Evolutionary conservation across 768 basidiomycete genomes (phyloP).

Genomic region (Suillus americanus): DNA sequence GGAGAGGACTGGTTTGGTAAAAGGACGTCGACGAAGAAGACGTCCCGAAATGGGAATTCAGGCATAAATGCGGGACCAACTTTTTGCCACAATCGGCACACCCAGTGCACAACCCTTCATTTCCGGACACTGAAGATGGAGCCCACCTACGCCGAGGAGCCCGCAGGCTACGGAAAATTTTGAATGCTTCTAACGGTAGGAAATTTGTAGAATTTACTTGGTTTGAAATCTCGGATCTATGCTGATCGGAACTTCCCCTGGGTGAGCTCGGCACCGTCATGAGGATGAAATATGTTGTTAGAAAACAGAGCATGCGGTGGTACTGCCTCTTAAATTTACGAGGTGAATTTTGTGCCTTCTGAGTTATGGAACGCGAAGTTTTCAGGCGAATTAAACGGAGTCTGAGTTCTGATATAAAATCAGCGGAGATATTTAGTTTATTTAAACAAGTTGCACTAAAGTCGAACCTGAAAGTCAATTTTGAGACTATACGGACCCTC

Average conservation of each 20-base stretch:
- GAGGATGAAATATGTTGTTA: neutral
- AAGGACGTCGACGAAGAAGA: constrained; percentile 13
- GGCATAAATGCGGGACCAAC: constrained; percentile 11
- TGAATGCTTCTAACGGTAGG: neutral
- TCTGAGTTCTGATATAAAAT: constrained; percentile 15
- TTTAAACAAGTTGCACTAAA: constrained; percentile 17
- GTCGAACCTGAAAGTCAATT: constrained; percentile 16
- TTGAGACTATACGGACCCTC: constrained; percentile 1
- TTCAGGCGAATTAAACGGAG: constrained; percentile 6
- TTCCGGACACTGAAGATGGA: constrained; percentile 6
- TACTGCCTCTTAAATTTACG: constrained; percentile 2
- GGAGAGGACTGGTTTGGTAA: constrained; percentile 13
- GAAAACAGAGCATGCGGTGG: neutral
- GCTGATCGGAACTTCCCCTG: constrained; percentile 23
- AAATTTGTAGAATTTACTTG: neutral
- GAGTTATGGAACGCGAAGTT: neutral
- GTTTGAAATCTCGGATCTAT: constrained; percentile 29
- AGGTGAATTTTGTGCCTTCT: constrained; percentile 2
- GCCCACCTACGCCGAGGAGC: neutral
- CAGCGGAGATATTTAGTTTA: constrained; percentile 27
- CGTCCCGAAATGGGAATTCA: constrained; percentile 25
- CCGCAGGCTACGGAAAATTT: constrained; percentile 3
- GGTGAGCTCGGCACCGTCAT: constrained; percentile 25
- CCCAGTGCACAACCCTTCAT: constrained; percentile 3
- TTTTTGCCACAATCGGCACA: constrained; percentile 16